Evolutionary conservation across 441 rosid genomes (phyloP), one percentile per base, ranked within the genome.

Genomic region (Syzygium syzygioides): DNA sequence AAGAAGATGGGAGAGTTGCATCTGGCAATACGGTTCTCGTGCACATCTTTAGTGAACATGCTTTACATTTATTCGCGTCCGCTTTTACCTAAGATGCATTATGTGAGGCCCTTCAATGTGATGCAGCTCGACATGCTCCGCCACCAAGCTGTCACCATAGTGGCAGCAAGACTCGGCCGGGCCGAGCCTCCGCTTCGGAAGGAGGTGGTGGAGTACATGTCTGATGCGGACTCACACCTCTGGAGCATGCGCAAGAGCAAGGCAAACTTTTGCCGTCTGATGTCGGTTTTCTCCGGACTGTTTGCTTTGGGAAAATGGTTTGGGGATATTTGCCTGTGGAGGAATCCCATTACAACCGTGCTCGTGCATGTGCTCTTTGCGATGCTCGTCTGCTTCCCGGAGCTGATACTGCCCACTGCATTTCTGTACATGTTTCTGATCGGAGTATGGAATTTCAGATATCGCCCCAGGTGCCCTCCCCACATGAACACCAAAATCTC

Each of bases 221-320:
- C 99, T 3, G 99, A 97, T 76, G 94, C 93, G 56, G 98, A 97
- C 90, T 95, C 98, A 0, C 99, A 96, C 92, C 93, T 97, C 28
- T 97, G 99, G 98, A 96, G 98, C 89, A 95, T 96, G 98, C 95
- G 99, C 48, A 91, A 95, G 91, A 96, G 99, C 93, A 97, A 96
- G 90, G 99, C 99, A 3, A 96, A 95, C 90, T 97, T 97, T 93
- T 95, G 94, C 88, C 89, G 99, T 25, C 93, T 97, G 88, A 96
- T 95, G 99, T 92, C 94, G 3, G 97, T 97, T 88, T 95, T 97
- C 94, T 94, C 99, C 0, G 98, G 98, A 7, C 88, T 95, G 13
- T 93, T 97, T 30, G 95, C 98, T 14, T 93, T 94, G 32, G 96
- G 96, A 80, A 96, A 92, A 86, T 97, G 99, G 99, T 96, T 95